Percentiles rank a stretch among this genome's conserved stretches.
Conservation (phyloP, 2,329 filamentous ascomycete species). For the Spiromastix sp. region DNA sequence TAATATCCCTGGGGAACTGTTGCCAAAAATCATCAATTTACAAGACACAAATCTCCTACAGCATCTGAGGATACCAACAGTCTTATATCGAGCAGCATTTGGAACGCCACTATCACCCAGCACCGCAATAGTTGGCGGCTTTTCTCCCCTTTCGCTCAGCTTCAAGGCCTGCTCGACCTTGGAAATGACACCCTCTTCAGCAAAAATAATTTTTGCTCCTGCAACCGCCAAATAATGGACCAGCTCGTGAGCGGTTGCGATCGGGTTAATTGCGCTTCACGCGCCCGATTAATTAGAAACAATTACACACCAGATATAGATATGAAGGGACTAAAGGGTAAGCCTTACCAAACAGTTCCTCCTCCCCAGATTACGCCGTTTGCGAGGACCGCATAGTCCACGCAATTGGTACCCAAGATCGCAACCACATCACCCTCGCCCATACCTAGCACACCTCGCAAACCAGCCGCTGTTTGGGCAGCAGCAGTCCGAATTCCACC, state of each 20-base stretch:
- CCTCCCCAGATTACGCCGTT: background rate
- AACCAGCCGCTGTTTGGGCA: background rate
- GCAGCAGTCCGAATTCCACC: background rate
- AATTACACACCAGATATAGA: background rate
- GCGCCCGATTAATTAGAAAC: background rate
- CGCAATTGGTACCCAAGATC: background rate
- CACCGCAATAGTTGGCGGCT: background rate
- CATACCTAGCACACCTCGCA: background rate
- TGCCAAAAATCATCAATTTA: background rate
- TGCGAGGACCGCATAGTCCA: background rate
- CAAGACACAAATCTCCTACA: background rate
- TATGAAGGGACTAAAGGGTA: background rate
- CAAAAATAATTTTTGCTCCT: background rate
- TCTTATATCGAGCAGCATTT: background rate
- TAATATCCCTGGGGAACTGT: conserved; percentile 1
- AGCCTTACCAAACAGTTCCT: background rate
- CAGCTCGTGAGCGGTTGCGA: background rate
- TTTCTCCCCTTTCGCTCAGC: background rate
- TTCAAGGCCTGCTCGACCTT: background rate
- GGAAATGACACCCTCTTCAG: background rate
- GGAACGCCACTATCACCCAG: background rate
- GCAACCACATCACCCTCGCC: background rate
- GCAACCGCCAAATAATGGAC: background rate
- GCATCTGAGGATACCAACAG: background rate
- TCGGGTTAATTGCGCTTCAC: background rate